A percentile compares a stretch with the other conserved stretches of the same genome.
Evolutionary conservation across 371 early-diverging fungal species (phyloP).

Genomic region (Gilbertella persicaria): DNA sequence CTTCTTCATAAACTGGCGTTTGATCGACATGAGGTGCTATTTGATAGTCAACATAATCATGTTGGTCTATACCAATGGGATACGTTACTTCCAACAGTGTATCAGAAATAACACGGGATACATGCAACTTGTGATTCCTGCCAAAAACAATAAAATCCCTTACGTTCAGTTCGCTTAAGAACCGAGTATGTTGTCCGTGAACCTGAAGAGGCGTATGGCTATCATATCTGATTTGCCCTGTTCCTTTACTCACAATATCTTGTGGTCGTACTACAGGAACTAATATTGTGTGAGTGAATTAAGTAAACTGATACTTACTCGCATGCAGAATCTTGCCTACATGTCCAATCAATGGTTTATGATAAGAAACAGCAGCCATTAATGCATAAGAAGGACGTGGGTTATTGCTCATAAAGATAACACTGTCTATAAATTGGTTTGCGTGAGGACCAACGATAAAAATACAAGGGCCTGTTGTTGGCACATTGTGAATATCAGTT

Average conservation of each 20-base stretch:
- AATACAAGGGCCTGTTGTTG: conserved; percentile 84
- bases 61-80: conserved; percentile 31
- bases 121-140: conserved; percentile 65
- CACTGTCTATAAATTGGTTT: conserved; percentile 95
- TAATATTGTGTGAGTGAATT: conserved; percentile 60
- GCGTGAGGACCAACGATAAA: conserved; percentile 96
- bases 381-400: conserved; percentile 82
- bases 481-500: conserved; percentile 85
- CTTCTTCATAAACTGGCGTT: conserved; percentile 78
- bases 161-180: conserved; percentile 67
- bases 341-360: conserved; percentile 78
- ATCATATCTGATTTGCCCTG: conserved; percentile 72
- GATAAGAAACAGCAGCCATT: conserved; percentile 84
- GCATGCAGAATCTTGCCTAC: conserved; percentile 75
- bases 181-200: conserved; percentile 69
- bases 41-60: conserved; percentile 46
- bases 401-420: conserved; percentile 76
- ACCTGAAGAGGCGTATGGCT: conserved; percentile 65
- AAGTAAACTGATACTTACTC: conserved; percentile 47
- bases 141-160: conserved; percentile 69
- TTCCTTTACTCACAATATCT: conserved; percentile 78
- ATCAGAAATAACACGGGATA: conserved; percentile 80
- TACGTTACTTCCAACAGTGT: conserved; percentile 65
- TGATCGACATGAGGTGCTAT: conserved; percentile 90
- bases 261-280: conserved; percentile 94